These are phyloP conservation scores for Saccharomycopsis schoenii DNA, from an alignment of 805 yeast genomes.

Conservation along the genomic window DNA sequence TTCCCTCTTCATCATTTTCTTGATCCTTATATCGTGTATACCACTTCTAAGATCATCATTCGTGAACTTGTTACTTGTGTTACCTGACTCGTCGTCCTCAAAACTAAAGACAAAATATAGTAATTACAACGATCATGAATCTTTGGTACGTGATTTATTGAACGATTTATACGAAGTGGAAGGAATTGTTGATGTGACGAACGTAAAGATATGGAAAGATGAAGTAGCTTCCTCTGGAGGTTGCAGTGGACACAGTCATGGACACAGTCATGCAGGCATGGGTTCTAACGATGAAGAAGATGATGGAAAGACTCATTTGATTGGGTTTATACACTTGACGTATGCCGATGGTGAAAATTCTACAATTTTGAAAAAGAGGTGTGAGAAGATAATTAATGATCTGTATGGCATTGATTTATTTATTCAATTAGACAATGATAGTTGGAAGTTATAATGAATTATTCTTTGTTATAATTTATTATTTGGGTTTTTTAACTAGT, in stretches of 20 bases:
- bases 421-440: constrained; percentile 17
- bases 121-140: constrained; percentile 9
- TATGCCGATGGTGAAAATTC: constrained; percentile 55
- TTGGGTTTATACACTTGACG: constrained; percentile 82
- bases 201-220: constrained; percentile 86
- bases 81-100: constrained; percentile 31
- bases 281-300: constrained; percentile 19
- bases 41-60: constrained; percentile 82
- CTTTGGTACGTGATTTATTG: constrained; percentile 46
- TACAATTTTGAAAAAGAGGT: constrained; percentile 47
- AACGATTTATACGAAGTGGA: constrained; percentile 55
- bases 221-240: constrained; percentile 4
- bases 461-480: background rate
- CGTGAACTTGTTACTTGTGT: constrained; percentile 53
- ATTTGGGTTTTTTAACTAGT: no score
- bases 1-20: constrained; percentile 72
- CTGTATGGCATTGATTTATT: constrained; percentile 16
- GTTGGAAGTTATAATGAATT: constrained; percentile 3
- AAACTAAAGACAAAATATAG: constrained; percentile 39
- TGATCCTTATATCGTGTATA: constrained; percentile 72
- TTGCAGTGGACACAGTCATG: constrained; percentile 22
- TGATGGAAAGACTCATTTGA: constrained; percentile 29
- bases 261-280: constrained; percentile 21
- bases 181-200: constrained; percentile 77
- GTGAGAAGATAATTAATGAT: constrained; percentile 39